Evolutionary conservation across 768 basidiomycete genomes (phyloP).

Genomic region (Mycena chlorophos): DNA sequence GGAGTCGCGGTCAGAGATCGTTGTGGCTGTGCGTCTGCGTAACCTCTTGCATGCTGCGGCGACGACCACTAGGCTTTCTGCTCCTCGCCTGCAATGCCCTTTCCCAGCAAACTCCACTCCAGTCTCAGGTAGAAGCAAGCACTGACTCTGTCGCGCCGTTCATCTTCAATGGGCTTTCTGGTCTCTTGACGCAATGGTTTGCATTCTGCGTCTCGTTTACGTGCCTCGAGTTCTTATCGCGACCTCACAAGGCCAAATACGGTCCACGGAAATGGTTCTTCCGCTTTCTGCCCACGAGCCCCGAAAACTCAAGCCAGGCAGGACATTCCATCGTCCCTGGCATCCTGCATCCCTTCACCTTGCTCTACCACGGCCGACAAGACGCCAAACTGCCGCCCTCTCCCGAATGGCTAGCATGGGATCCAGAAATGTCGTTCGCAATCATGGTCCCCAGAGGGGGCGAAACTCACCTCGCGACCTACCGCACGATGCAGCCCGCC

Average conservation of each 20-base stretch:
- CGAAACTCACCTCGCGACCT: conserved; percentile 23
- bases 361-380: conserved; percentile 28
- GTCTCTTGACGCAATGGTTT: conserved; percentile 20
- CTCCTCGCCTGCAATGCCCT: not conserved
- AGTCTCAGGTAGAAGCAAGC: not conserved
- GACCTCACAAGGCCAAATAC: conserved; percentile 24
- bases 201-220: conserved; percentile 4
- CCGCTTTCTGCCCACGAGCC: not conserved
- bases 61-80: not conserved
- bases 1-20: too few relatives aligned
- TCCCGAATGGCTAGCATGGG: conserved; percentile 30
- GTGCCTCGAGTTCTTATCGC: conserved; percentile 13
- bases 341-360: conserved; percentile 19
- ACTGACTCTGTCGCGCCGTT: conserved; percentile 8
- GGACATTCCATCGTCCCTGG: conserved; percentile 27
- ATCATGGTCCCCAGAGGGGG: conserved; percentile 23
- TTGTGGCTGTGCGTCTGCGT: too few relatives aligned
- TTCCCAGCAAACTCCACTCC: not conserved
- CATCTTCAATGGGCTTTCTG: conserved; percentile 22
- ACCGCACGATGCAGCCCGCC: conserved; percentile 20
- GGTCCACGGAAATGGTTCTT: conserved; percentile 15
- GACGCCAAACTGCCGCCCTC: conserved; percentile 18
- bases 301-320: conserved; percentile 4
- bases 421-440: conserved; percentile 26
- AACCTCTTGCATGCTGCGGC: not conserved